Percentiles rank a stretch among this genome's conserved stretches.
Evolutionary conservation across 371 early-diverging fungal genomes (phyloP).

Genomic region (Thermomucor indicae-seudaticae): DNA sequence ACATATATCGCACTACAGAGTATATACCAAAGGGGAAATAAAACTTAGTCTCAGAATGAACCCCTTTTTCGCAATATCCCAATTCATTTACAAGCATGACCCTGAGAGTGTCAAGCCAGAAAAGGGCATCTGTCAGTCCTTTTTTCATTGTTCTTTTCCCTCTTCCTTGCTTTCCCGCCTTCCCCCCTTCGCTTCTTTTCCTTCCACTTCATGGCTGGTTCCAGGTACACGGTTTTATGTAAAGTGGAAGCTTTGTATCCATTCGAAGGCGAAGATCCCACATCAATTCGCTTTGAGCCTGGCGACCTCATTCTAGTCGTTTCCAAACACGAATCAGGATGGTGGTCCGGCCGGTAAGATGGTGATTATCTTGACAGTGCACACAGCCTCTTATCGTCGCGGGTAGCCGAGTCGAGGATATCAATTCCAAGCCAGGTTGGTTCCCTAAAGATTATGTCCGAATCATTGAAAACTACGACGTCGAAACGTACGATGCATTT

Average conservation of each 20-base stretch:
- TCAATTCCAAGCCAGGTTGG: slow-evolving; percentile 74
- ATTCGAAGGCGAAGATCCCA: slow-evolving; percentile 49
- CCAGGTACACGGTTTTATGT: slow-evolving; percentile 2
- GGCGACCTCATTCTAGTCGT: slow-evolving; percentile 83
- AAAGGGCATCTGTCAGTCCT: too few relatives aligned
- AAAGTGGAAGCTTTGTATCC: slow-evolving; percentile 7
- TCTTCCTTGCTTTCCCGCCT: not conserved
- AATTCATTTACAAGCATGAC: too few relatives aligned
- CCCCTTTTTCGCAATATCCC: too few relatives aligned
- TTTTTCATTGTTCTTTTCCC: not conserved
- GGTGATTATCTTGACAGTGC: too few relatives aligned
- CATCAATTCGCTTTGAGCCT: slow-evolving; percentile 69
- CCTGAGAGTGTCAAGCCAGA: too few relatives aligned
- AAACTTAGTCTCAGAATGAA: too few relatives aligned
- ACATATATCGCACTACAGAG: too few relatives aligned
- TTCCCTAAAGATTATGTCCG: slow-evolving; percentile 87
- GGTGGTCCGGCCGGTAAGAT: slow-evolving; percentile 82
- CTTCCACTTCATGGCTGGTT: not conserved
- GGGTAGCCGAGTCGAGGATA: too few relatives aligned
- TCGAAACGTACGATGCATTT: not conserved
- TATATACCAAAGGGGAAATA: too few relatives aligned
- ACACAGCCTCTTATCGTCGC: too few relatives aligned
- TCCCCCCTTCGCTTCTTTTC: slow-evolving; percentile 1
- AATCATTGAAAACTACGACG: slow-evolving; percentile 26
- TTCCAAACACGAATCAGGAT: slow-evolving; percentile 78